A percentile compares a stretch with the other conserved stretches of the same genome.
Conservation (phyloP, 352 stramenopile species). For the Phytopythium oedochilum region DNA sequence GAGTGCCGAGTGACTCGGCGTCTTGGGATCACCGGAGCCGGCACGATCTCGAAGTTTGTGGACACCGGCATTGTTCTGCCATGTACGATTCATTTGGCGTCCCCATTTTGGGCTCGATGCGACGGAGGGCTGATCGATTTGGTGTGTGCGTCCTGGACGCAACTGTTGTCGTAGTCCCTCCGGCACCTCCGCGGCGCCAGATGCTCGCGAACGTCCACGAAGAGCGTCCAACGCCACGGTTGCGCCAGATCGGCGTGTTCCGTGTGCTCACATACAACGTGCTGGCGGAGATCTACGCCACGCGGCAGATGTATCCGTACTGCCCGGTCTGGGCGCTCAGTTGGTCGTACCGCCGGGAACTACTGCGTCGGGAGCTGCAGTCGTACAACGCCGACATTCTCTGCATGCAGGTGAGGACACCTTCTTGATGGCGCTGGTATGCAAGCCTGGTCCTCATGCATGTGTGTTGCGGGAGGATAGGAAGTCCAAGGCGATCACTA, state of each 20-base stretch:
- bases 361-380: constrained; percentile 89
- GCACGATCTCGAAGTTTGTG: constrained; percentile 64
- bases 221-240: constrained; percentile 57
- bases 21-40: constrained; percentile 16
- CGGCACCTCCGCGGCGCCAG: constrained; percentile 64
- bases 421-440: not conserved
- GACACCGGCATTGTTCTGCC: constrained; percentile 85
- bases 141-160: not conserved
- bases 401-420: constrained; percentile 82
- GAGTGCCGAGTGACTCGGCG: constrained; percentile 66
- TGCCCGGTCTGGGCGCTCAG: constrained; percentile 96
- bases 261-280: constrained; percentile 90
- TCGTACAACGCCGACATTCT: constrained; percentile 94
- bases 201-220: constrained; percentile 84
- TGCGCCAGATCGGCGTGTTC: constrained; percentile 79
- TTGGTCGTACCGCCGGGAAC: constrained; percentile 94
- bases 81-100: constrained; percentile 43
- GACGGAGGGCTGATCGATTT: constrained; percentile 5
- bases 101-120: constrained; percentile 5
- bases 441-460: not conserved
- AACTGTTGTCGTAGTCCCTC: constrained; percentile 42
- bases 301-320: constrained; percentile 94
- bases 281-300: constrained; percentile 91
- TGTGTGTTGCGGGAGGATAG: constrained; percentile 33
- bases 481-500: constrained; percentile 99